phyloP scores from a whole-genome alignment of 345 rosid genomes.

The Mercurialis annua region DNA sequence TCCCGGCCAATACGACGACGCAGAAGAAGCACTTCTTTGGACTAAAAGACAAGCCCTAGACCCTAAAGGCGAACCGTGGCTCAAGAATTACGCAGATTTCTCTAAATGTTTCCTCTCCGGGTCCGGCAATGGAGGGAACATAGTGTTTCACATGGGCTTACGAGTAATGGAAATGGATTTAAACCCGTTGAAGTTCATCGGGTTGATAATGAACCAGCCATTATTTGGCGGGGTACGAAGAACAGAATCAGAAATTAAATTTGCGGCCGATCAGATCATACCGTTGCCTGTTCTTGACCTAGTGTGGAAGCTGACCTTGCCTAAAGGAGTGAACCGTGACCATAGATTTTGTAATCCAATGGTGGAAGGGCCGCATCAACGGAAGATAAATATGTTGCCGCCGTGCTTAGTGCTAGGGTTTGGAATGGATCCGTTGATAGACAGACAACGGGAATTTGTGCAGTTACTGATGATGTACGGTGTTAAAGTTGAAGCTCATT shows the following conservation, averaged over 20 bases:
- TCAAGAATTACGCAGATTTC: conserved; percentile 3
- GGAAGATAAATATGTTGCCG: not conserved
- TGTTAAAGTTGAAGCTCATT: conserved; percentile 11
- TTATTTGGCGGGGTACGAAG: conserved; percentile 9
- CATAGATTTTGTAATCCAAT: conserved; percentile 17
- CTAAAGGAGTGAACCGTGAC: conserved; percentile 12
- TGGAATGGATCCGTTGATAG: conserved; percentile 11
- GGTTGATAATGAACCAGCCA: conserved; percentile 14
- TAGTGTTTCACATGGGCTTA: conserved; percentile 8
- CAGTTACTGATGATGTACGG: conserved; percentile 6
- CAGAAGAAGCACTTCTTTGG: conserved; percentile 8
- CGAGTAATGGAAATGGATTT: not conserved
- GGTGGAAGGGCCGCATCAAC: conserved; percentile 12
- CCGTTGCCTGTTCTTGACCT: conserved; percentile 13
- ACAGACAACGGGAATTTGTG: conserved; percentile 12
- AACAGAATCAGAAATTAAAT: conserved; percentile 11
- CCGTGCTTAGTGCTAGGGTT: conserved; percentile 11
- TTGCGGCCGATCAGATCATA: not conserved
- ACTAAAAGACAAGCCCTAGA: conserved; percentile 7
- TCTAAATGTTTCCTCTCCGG: not conserved
- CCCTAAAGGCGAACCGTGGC: conserved; percentile 9
- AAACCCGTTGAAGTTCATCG: not conserved
- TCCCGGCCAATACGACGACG: conserved; percentile 14
- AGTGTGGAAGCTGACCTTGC: conserved; percentile 13
- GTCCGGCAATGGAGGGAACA: not conserved